Conservation (phyloP, 768 basidiomycete genomes). For the Lentinula guzmanii region DNA sequence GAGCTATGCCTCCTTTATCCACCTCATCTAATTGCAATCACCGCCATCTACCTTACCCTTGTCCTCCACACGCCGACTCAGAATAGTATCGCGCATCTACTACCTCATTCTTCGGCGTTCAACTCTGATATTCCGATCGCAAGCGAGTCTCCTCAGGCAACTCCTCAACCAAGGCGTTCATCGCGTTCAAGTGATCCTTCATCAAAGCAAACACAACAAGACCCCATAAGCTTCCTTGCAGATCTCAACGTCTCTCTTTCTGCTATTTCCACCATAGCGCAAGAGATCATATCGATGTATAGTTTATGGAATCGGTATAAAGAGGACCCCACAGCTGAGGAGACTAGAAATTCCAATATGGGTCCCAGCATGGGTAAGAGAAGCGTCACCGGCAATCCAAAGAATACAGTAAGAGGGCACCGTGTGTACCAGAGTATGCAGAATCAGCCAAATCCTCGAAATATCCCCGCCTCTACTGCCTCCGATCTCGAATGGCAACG, state of each 20-base stretch:
- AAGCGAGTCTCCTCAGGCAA: conserved; percentile 11
- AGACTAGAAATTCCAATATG: background rate
- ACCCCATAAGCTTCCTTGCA: conserved; percentile 79
- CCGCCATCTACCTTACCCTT: conserved; percentile 86
- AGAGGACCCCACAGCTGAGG: conserved; percentile 48
- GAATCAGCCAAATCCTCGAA: conserved; percentile 6
- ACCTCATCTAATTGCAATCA: conserved; percentile 90
- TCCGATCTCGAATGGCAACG: background rate
- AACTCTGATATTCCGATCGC: conserved; percentile 10
- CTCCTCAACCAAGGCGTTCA: conserved; percentile 46
- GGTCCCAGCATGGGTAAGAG: background rate
- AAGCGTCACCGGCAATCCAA: background rate
- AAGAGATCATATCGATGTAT: conserved; percentile 89
- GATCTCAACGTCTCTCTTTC: conserved; percentile 81
- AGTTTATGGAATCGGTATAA: conserved; percentile 83
- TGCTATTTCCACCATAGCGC: conserved; percentile 76
- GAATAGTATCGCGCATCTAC: conserved; percentile 32
- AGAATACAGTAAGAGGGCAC: background rate
- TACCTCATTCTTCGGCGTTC: conserved; percentile 21
- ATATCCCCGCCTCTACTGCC: background rate
- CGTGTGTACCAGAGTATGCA: background rate
- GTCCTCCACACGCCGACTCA: conserved; percentile 61
- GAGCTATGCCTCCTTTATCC: conserved; percentile 93
- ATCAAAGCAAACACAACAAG: conserved; percentile 32
- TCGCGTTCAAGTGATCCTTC: conserved; percentile 37